phyloP scores from a whole-genome alignment of 2,329 filamentous ascomycete genomes.

The Xylaria sp. region DNA sequence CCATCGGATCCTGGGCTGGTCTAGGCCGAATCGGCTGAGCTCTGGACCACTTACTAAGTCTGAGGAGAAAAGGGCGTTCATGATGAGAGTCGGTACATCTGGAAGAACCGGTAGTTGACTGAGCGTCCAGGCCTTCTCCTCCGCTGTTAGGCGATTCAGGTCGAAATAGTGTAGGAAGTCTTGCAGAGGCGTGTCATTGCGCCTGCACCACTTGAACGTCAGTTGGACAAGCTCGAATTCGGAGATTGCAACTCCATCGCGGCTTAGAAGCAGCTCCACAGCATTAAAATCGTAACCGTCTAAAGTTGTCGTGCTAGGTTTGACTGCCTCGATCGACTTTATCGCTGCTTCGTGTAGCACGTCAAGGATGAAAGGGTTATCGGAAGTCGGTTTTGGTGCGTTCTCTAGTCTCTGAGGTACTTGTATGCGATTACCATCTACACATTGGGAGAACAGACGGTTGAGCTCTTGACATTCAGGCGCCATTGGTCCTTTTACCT shows the following conservation, averaged over 20 bases:
- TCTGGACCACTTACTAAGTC: slow-evolving; percentile 4
- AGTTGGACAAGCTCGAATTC: slow-evolving; percentile 11
- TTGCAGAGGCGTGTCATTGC: neutral
- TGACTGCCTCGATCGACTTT: neutral
- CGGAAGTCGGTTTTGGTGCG: neutral
- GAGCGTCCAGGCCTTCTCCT: slow-evolving; percentile 8
- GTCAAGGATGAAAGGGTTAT: slow-evolving; percentile 4
- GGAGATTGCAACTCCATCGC: slow-evolving; percentile 7
- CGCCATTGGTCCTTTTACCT: slow-evolving; percentile 8
- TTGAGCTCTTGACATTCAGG: slow-evolving; percentile 11
- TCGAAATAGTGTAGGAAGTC: slow-evolving; percentile 10
- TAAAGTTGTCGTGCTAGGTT: neutral
- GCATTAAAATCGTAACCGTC: slow-evolving; percentile 8
- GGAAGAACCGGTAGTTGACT: slow-evolving; percentile 5
- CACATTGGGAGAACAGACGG: slow-evolving; percentile 9
- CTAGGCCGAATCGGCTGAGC: slow-evolving; percentile 1
- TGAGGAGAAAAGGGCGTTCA: slow-evolving; percentile 9
- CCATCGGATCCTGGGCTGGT: slow-evolving; percentile 5
- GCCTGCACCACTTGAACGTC: slow-evolving; percentile 8
- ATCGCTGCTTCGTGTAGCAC: slow-evolving; percentile 5
- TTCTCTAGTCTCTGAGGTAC: slow-evolving; percentile 6
- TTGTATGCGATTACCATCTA: slow-evolving; percentile 9
- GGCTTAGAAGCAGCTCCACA: slow-evolving; percentile 6
- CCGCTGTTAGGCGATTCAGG: slow-evolving; percentile 4
- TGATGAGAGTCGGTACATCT: slow-evolving; percentile 1